These are phyloP conservation scores for Populus tomentosa DNA, from an alignment of 441 rosid genomes.

Conservation along the genomic window DNA sequence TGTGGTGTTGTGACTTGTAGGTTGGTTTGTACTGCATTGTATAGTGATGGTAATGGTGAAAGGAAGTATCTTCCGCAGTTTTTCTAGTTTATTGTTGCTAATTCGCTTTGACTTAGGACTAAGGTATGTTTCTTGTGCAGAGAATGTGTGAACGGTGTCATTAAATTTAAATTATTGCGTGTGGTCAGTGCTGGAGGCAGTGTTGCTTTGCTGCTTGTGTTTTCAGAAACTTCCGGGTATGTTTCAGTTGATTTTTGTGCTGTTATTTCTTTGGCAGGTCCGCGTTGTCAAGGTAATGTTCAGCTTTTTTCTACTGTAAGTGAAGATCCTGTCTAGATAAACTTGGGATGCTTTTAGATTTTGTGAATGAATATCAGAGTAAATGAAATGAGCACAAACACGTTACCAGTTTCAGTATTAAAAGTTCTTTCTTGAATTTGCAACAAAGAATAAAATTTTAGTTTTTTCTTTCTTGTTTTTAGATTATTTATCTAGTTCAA, in stretches of 20 bases:
- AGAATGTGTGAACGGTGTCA: too few species aligned
- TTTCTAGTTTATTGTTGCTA: conserved; percentile 84
- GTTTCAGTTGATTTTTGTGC: background rate
- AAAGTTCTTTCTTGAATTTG: background rate
- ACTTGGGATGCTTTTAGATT: background rate
- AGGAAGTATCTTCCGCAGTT: conserved; percentile 96
- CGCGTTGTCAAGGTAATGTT: conserved; percentile 81
- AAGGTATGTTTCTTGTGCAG: conserved; percentile 44
- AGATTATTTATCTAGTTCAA: too few species aligned
- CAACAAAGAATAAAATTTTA: background rate
- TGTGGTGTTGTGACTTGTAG: conserved; percentile 29
- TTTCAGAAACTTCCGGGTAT: background rate
- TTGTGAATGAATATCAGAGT: background rate
- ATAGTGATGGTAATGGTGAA: conserved; percentile 82
- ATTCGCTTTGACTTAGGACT: conserved; percentile 89
- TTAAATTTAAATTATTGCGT: too few species aligned
- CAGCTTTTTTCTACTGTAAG: conserved; percentile 34
- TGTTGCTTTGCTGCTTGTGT: background rate
- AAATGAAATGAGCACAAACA: background rate
- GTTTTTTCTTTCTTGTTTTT: background rate
- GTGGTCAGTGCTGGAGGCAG: too few species aligned
- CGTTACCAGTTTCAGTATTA: background rate
- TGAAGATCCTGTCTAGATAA: conserved; percentile 11
- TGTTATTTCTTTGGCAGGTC: conserved; percentile 49
- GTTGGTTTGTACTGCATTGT: conserved; percentile 94